These are phyloP conservation scores for Globisporangium parvum DNA, from an alignment of 352 stramenopile species.

Conservation along the genomic window DNA sequence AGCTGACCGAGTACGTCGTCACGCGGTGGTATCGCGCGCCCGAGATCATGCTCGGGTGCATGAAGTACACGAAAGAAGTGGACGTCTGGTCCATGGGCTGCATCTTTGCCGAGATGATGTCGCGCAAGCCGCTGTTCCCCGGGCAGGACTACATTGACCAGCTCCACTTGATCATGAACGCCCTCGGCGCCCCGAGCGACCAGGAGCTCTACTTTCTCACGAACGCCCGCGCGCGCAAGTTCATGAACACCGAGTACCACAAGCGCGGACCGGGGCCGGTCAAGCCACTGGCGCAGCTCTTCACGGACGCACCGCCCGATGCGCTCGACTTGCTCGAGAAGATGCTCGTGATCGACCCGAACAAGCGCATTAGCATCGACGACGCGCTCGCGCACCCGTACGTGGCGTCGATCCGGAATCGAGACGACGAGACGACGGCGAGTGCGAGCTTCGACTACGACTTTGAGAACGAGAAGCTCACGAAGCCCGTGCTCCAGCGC, in stretches of 20 bases:
- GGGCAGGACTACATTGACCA: slow-evolving; percentile 93
- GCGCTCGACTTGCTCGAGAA: slow-evolving; percentile 87
- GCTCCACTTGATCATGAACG: slow-evolving; percentile 96
- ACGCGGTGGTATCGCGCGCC: slow-evolving; percentile 90
- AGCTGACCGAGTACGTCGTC: slow-evolving; percentile 88
- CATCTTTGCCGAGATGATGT: slow-evolving; percentile 99
- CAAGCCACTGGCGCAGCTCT: slow-evolving; percentile 71
- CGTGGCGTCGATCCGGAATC: slow-evolving; percentile 82
- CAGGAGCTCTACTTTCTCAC: slow-evolving; percentile 97
- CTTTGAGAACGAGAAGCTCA: slow-evolving; percentile 86
- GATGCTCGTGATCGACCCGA: slow-evolving; percentile 92
- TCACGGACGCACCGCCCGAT: slow-evolving; percentile 50
- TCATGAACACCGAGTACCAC: slow-evolving; percentile 79
- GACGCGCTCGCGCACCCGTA: slow-evolving; percentile 89
- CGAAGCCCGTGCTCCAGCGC: slow-evolving; percentile 72
- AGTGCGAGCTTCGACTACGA: slow-evolving; percentile 74
- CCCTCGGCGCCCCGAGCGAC: slow-evolving; percentile 92
- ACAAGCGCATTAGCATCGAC: slow-evolving; percentile 87
- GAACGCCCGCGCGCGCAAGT: slow-evolving; percentile 81
- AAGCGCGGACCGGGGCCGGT: slow-evolving; percentile 58
- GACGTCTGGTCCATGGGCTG: slow-evolving; percentile 97
- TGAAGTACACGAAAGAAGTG: slow-evolving; percentile 83
- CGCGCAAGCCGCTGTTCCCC: slow-evolving; percentile 96
- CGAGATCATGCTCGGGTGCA: slow-evolving; percentile 92
- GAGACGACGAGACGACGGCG: slow-evolving; percentile 84